Conservation (phyloP, 2,329 filamentous ascomycete genomes). For the Periconia sp. region DNA sequence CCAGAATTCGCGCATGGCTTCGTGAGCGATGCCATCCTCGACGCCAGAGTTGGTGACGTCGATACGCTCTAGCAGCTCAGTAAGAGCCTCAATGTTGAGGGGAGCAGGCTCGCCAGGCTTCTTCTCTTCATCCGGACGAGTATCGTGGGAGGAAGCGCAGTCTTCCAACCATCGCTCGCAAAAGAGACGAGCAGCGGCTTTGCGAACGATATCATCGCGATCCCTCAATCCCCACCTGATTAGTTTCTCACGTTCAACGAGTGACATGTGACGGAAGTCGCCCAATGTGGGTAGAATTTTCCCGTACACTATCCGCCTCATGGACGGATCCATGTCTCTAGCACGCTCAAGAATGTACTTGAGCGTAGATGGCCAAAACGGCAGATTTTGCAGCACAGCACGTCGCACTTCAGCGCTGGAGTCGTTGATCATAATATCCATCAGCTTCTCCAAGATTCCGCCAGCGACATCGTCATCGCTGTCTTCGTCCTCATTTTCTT, state of each 20-base stretch:
- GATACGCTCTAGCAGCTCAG: constrained; percentile 90
- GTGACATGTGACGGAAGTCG: constrained; percentile 89
- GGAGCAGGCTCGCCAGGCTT: constrained; percentile 48
- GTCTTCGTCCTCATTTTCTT: constrained; percentile 66
- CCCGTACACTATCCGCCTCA: constrained; percentile 82
- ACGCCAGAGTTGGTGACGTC: constrained; percentile 88
- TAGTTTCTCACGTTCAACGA: constrained; percentile 93
- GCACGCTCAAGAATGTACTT: constrained; percentile 89
- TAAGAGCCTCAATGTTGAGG: constrained; percentile 73
- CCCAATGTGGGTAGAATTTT: constrained; percentile 83
- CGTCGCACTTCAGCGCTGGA: constrained; percentile 90
- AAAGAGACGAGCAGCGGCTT: constrained; percentile 87
- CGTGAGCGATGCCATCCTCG: constrained; percentile 85
- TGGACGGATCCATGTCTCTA: constrained; percentile 82
- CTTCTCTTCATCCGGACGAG: constrained; percentile 57
- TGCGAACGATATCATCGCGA: constrained; percentile 89
- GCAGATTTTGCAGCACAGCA: constrained; percentile 86
- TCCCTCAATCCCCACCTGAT: constrained; percentile 93
- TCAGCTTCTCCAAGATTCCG: constrained; percentile 77
- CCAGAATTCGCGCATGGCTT: constrained; percentile 97
- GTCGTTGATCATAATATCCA: constrained; percentile 90
- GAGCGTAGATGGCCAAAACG: constrained; percentile 77
- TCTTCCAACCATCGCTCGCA: constrained; percentile 98
- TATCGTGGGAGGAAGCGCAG: constrained; percentile 70
- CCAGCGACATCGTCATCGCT: constrained; percentile 66